Base-by-base conservation (phyloP, 352 stramenopile genomes). In the Phytophthora hibernalis region DNA sequence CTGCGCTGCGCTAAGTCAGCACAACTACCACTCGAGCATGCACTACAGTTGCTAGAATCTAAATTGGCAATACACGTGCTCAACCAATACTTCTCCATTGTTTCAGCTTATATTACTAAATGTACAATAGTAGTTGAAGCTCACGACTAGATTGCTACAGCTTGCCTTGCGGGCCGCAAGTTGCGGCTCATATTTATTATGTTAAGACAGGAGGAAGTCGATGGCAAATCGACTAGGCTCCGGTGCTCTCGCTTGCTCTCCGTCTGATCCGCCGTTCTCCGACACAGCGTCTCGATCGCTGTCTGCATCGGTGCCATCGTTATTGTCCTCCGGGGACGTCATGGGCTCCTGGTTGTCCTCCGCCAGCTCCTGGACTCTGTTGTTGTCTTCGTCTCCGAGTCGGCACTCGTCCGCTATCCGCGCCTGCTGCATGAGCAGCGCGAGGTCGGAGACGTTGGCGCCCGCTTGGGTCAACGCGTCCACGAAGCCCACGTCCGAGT, bases 401-500 rank as follows among this genome's bases (percentile, higher is more conserved):
- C 77, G 49, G 49, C 65, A 73, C 43, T 81, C 72, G 47, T 84
- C 66, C 1, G 70, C 62, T 68, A 92, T 85, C 18, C 55, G 54
- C 6, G 81, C 79, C 31, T 89, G 60, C 18, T 80, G 60, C 75
- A 91, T 86, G 5, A 90, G 62, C 45, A 67, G 24, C 9, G 67
- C 61, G 18, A 90, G 74, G 43, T 91, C 85, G 13, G 61, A 47
- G 21, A 89, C 40, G 40, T 43, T 80, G 11, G 65, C 72, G 21
- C 78, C 74, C 22, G 84, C 77, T 20, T 63, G 38, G 5, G 82
- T 35, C 35, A 89, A 63, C 1, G 79, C 80, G 31, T 78, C 76
- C 3, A 87, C 74, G 38, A 91, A 88, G 35, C 78, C 80, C 9
- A 89, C 83, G 31, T 90, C 70, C 5, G 77, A 75, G 57, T 90